Percentiles rank a stretch among this genome's conserved stretches.
These are phyloP conservation scores for Suhomyces sp. DNA, from an alignment of 805 yeast genomes.

Conservation along the genomic window DNA sequence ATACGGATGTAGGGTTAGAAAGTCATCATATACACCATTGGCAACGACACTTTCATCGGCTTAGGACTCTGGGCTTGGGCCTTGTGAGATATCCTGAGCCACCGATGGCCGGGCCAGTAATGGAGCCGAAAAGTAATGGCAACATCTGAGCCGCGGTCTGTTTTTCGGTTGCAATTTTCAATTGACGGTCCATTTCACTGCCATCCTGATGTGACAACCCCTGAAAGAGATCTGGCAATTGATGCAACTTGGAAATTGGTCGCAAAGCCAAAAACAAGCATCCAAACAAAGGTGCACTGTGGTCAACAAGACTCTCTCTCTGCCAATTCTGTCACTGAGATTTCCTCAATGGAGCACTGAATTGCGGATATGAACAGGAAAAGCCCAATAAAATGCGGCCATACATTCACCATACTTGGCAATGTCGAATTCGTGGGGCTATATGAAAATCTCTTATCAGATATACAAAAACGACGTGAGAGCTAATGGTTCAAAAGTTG, in stretches of 20 bases:
- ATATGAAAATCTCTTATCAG: conserved; percentile 22
- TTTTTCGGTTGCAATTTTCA: conserved; percentile 32
- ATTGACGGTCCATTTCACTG: conserved; percentile 30
- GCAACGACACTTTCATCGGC: neutral
- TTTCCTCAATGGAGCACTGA: conserved; percentile 34
- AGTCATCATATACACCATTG: conserved; percentile 15
- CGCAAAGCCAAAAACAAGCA: conserved; percentile 29
- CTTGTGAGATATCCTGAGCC: conserved; percentile 28
- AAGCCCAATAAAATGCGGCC: conserved; percentile 22
- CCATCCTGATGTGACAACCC: conserved; percentile 31
- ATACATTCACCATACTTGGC: conserved; percentile 19
- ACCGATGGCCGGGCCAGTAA: conserved; percentile 33
- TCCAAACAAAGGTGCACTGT: conserved; percentile 27
- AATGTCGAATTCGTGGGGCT: conserved; percentile 19
- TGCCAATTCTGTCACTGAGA: conserved; percentile 27
- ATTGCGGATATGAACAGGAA: conserved; percentile 22
- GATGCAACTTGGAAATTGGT: conserved; percentile 27
- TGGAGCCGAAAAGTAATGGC: conserved; percentile 31
- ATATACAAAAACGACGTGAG: conserved; percentile 14
- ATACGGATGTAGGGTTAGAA: conserved; percentile 44
- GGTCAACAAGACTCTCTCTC: conserved; percentile 24
- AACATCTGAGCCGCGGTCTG: conserved; percentile 31
- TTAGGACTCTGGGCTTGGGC: conserved; percentile 20
- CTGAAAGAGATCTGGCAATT: conserved; percentile 26
- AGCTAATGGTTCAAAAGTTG: conserved; percentile 13